Conservation (phyloP, 2,329 filamentous ascomycete genomes). For the Sarocladiaceae sp. region DNA sequence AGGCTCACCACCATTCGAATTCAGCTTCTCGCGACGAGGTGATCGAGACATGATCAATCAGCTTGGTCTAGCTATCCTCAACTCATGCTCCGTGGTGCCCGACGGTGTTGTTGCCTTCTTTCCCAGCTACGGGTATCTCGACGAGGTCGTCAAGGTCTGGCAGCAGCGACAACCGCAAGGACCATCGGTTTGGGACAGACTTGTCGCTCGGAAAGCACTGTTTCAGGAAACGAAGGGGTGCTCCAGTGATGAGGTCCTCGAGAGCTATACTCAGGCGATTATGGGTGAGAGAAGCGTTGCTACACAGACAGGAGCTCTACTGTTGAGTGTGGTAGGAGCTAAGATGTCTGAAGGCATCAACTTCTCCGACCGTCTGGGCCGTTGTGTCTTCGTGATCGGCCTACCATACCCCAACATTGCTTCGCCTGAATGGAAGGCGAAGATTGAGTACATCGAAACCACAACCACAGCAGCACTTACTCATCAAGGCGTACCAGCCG, state of each 20-base stretch:
- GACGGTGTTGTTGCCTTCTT: slow-evolving; percentile 95
- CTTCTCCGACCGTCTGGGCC: slow-evolving; percentile 85
- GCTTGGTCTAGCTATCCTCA: slow-evolving; percentile 69
- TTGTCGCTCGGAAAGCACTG: slow-evolving; percentile 56
- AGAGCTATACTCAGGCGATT: slow-evolving; percentile 69
- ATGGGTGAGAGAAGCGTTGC: slow-evolving; percentile 28
- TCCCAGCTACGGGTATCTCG: slow-evolving; percentile 87
- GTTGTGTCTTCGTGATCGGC: slow-evolving; percentile 87
- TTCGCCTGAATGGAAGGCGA: slow-evolving; percentile 88
- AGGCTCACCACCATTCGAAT: slow-evolving; percentile 62
- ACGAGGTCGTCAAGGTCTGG: slow-evolving; percentile 66
- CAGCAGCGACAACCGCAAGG: slow-evolving; percentile 28
- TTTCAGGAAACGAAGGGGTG: slow-evolving; percentile 54
- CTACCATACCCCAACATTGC: slow-evolving; percentile 89
- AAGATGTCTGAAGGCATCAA: slow-evolving; percentile 98
- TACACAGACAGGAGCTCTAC: slow-evolving; percentile 50
- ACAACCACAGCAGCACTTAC: slow-evolving; percentile 39
- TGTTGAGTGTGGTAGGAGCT: slow-evolving; percentile 88
- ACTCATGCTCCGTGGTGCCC: slow-evolving; percentile 68
- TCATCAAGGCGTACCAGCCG: slow-evolving; percentile 16
- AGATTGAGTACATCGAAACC: slow-evolving; percentile 78
- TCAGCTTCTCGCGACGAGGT: slow-evolving; percentile 76
- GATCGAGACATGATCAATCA: slow-evolving; percentile 67
- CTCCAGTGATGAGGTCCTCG: slow-evolving; percentile 66
- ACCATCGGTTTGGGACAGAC: slow-evolving; percentile 52